These are phyloP conservation scores for Wickerhamomyces alni DNA, from an alignment of 805 yeast genomes.

Conservation along the genomic window DNA sequence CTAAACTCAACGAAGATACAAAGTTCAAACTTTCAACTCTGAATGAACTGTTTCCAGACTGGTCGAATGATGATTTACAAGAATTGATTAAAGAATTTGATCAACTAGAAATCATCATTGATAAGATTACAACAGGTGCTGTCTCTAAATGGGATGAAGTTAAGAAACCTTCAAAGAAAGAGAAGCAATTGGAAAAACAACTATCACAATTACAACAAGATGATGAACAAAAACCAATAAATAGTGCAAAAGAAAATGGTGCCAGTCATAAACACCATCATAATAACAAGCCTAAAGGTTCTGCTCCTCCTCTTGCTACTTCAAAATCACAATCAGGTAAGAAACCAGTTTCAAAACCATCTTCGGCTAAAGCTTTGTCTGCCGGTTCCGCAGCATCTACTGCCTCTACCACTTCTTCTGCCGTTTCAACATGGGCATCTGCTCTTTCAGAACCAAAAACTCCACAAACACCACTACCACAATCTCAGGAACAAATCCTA, in stretches of 20 bases:
- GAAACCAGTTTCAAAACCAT: conserved; percentile 11
- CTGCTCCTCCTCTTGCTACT: conserved; percentile 12
- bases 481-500: conserved; percentile 8
- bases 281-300: conserved; percentile 12
- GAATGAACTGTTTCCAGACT: conserved; percentile 87
- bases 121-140: conserved; percentile 84
- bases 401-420: conserved; percentile 12
- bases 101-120: conserved; percentile 75
- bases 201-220: conserved; percentile 11
- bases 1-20: conserved; percentile 26
- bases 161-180: conserved; percentile 56
- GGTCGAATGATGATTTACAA: conserved; percentile 81
- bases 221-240: conserved; percentile 17
- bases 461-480: conserved; percentile 14
- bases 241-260: conserved; percentile 15
- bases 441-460: conserved; percentile 21
- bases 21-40: conserved; percentile 47
- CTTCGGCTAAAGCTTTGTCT: conserved; percentile 11
- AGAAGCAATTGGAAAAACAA: conserved; percentile 32
- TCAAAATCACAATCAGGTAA: background rate
- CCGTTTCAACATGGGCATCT: conserved; percentile 25
- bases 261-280: conserved; percentile 8
- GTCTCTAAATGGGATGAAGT: conserved; percentile 94
- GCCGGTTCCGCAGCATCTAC: conserved; percentile 13
- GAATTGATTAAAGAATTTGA: conserved; percentile 71